Evolutionary conservation across 495 filamentous ascomycete species (phyloP), one percentile per base, ranked within the genome.

Genomic region (Hypoxylon perforatum): DNA sequence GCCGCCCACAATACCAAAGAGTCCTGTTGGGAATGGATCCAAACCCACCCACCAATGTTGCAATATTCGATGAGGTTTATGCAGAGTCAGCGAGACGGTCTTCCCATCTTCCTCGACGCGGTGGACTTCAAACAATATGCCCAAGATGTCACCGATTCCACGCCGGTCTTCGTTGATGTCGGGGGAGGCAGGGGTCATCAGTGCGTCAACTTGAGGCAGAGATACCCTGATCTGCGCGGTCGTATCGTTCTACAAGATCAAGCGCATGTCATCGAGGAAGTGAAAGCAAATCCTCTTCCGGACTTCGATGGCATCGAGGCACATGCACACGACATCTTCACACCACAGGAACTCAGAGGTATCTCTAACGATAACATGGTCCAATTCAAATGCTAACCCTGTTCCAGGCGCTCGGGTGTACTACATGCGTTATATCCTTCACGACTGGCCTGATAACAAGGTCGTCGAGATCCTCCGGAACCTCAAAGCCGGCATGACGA

Each of bases 291-390:
- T 22, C 67, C 63, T n/a, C 58, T 35, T 46, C 53, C 49, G 1
- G 67, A 53, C 0, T 67, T 66, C 4, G 63, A 69, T 0, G 69
- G 51, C n/a, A 67, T 84, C 22, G 65, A 73, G 22, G 55, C 67
- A 6, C 74, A 80, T 51, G 50, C 49, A 0, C 75, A 87, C 62
- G 76, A 87, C 62, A 83, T 88, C 62, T 85, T 86, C 59, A 82
- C 79, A 0, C 70, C 76, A 3, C 85, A 88, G 69, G 82, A 82
- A 1, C 70, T 85, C 21, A 73, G 73, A 41, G 73, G 72, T 57
- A 75, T 8, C 3, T 28, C 11, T n/a, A n/a, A n/a, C n/a, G n/a
- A n/a, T 28, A 28, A 3, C 25, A 3, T 8, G 25, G 8, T 28
- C 8, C 8, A 8, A 28, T 3, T 28, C 8, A 8, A 28, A 28